Evolutionary conservation across 2,329 filamentous ascomycete genomes (phyloP), one percentile per base, ranked within the genome.

Genomic region (Ustilaginoidea virens): DNA sequence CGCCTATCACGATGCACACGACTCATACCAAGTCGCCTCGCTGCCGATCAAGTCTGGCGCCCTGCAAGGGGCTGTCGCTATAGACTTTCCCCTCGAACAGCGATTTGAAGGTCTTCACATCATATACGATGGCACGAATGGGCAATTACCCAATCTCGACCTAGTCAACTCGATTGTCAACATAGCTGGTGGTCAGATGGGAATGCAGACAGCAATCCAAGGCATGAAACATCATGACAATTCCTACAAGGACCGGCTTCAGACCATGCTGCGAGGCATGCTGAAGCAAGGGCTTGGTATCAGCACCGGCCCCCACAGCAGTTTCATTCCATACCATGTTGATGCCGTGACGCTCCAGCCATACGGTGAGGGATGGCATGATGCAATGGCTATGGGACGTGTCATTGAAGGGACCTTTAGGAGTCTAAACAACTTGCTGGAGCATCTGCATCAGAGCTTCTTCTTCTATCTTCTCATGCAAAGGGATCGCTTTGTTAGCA

Each of bases 381-480:
- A 98, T 49, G 90, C 96, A 55, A 96, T 96, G 82, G 80, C 80
- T 7, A 73, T 98, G 48, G 90, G 90, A 5, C 69, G 86, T 31
- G 76, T 86, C 0, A 66, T 96, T 4, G 90, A 98, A 56, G 85
- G 85, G 43, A 69, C 90, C 3, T 92, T 92, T 51, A 69, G 90
- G 43, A 93, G 83, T 50, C 60, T 98, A 53, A 98, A 98, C 58
- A 98, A 98, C 47, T 59, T 98, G 33, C 68, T 98, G 18, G 90
- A 98, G 56, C 86, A 98, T 49, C 65, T 98, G 36, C 90, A 98
- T 50, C 90, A 98, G 57, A 94, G 86, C 51, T 98, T 98, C 63
- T 98, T 98, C 68, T 96, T 98, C 58, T 98, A 98, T 51, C 63
- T 98, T 29, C 66, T 98, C 25, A 85, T 96, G 72, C 78, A 92